Evolutionary conservation across 257 asterid species (phyloP).

Genomic region (Mentha longifolia): DNA sequence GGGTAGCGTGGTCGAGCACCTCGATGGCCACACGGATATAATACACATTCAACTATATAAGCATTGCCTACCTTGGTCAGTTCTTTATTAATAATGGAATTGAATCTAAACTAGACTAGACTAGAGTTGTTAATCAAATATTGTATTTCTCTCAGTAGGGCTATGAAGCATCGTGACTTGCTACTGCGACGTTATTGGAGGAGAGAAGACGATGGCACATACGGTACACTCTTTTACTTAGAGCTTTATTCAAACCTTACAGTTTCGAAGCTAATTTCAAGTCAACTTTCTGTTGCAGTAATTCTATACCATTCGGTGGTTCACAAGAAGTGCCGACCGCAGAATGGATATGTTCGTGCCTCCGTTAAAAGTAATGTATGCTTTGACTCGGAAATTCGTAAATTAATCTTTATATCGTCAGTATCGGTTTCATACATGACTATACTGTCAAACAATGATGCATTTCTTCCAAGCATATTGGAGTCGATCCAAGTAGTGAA

Average conservation of each 20-base stretch:
- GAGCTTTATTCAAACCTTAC: neutral
- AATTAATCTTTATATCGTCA: neutral
- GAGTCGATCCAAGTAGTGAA: constrained; percentile 10
- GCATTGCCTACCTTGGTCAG: constrained; percentile 93
- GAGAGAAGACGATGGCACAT: constrained; percentile 94
- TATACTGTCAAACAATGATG: neutral
- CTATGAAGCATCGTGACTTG: constrained; percentile 81
- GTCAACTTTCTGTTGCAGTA: constrained; percentile 50
- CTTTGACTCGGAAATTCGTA: constrained; percentile 41
- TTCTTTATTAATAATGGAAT: constrained; percentile 22
- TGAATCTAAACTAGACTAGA: constrained; percentile 7
- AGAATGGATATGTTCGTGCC: constrained; percentile 79
- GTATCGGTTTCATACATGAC: constrained; percentile 10
- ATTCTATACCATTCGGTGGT: constrained; percentile 88
- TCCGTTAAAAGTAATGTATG: constrained; percentile 86
- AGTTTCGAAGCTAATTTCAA: constrained; percentile 15
- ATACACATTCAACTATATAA: constrained; percentile 69
- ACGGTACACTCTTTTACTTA: constrained; percentile 52
- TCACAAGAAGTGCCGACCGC: constrained; percentile 76
- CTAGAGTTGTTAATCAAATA: constrained; percentile 26
- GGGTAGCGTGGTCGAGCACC: constrained; percentile 85
- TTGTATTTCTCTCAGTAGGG: constrained; percentile 52
- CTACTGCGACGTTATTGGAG: constrained; percentile 93
- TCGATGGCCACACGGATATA: constrained; percentile 90
- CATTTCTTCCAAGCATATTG: constrained; percentile 1